Percentiles rank a stretch among this genome's conserved stretches.
Conservation (phyloP, 2,329 filamentous ascomycete species). For the Sclerotinia nivalis region DNA sequence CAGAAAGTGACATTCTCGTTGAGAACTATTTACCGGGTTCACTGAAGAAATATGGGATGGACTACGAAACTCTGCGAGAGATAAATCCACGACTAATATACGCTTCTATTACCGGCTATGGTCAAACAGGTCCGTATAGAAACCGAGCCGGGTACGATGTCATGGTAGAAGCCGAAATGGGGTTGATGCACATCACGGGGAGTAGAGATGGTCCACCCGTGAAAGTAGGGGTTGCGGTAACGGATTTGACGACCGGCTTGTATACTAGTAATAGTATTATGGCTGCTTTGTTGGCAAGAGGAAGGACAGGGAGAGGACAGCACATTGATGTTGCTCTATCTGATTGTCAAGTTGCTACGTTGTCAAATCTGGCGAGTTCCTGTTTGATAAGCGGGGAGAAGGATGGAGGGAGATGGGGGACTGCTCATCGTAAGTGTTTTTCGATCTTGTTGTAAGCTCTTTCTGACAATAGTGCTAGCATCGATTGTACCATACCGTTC, state of each 20-base stretch:
- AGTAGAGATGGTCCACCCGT: slow-evolving; percentile 84
- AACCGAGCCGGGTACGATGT: slow-evolving; percentile 93
- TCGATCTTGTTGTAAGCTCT: too few relatives aligned
- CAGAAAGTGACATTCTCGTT: slow-evolving; percentile 86
- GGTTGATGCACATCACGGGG: slow-evolving; percentile 97
- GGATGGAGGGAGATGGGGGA: slow-evolving; percentile 91
- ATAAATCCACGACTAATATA: slow-evolving; percentile 90
- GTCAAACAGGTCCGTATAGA: slow-evolving; percentile 89
- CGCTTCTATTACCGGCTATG: slow-evolving; percentile 95
- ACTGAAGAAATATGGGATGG: slow-evolving; percentile 86
- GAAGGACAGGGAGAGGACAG: slow-evolving; percentile 76
- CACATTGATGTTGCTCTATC: slow-evolving; percentile 90
- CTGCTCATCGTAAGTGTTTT: slow-evolving; percentile 75
- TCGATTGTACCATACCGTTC: slow-evolving; percentile 95
- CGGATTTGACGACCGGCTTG: slow-evolving; percentile 89
- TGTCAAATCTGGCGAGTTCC: slow-evolving; percentile 94
- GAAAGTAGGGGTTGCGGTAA: slow-evolving; percentile 96
- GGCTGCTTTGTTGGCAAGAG: slow-evolving; percentile 81
- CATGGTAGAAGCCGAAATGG: slow-evolving; percentile 98
- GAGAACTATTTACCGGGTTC: slow-evolving; percentile 95
- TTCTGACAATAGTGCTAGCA: slow-evolving; percentile 50
- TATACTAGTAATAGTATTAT: slow-evolving; percentile 96
- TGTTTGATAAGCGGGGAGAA: slow-evolving; percentile 84
- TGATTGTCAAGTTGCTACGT: slow-evolving; percentile 90
- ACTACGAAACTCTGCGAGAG: slow-evolving; percentile 76